Evolutionary conservation across 352 stramenopile species (phyloP), one percentile per base, ranked within the genome.

Genomic region (Pythium periplocum): DNA sequence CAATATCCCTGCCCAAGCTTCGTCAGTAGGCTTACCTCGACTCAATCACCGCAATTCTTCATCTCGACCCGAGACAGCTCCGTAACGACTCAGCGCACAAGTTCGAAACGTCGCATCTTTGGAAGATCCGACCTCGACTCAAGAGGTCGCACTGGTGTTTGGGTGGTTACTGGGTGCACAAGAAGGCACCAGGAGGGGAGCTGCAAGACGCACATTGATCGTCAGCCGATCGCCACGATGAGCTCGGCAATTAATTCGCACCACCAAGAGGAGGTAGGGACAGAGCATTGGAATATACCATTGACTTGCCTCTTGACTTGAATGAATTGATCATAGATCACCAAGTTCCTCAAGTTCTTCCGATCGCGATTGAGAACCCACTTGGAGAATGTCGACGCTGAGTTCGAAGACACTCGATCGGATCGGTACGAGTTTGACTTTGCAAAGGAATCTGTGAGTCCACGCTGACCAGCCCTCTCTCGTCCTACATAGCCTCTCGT

Each of bases 271-370:
- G 77, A 90, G 75, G 79, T 89, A n/a, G 4, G 59, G 6, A 26
- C 17, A 48, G 39, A 45, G n/a, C 9, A 38, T 8, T 46, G 17
- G 31, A 34, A 36, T 38, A 26, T 26, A 26, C 17, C 17, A 26
- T 26, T 26, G 17, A 26, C 17, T 26, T 26, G 17, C 17, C 17
- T 26, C 17, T 26, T 26, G 17, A 26, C 17, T 26, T 0, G 17
- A 26, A 26, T 36, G 12, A 7, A 35, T 8, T 42, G 30, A 40
- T 46, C 26, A 4, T 51, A 91, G 82, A 64, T 92, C 55, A 47
- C 64, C 62, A 87, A 85, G 63, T 90, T 93, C 55, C 80, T 93
- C 68, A 89, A 90, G 73, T 90, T 93, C 62, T 93, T 93, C 57
- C 82, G 79, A 34, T 82, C 78, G 63, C 79, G 82, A 4, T 55